These are phyloP conservation scores for Alternaria metachromatica DNA, from an alignment of 2,329 filamentous ascomycete genomes.

Conservation along the genomic window DNA sequence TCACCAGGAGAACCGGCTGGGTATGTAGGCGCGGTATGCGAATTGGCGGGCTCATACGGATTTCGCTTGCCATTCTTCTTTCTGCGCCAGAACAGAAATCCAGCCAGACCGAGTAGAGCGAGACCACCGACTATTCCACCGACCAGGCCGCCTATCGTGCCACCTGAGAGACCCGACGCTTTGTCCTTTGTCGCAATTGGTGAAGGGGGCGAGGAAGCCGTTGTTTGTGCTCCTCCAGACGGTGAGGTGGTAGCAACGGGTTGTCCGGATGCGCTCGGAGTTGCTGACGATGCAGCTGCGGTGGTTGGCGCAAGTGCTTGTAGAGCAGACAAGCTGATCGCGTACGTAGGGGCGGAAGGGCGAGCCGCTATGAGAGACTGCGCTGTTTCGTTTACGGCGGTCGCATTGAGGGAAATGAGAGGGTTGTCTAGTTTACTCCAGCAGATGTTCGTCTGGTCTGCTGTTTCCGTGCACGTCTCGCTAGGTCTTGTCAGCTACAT, in stretches of 20 bases:
- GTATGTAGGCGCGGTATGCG: not conserved
- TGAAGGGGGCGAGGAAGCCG: not conserved
- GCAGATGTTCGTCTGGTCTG: conserved; percentile 35
- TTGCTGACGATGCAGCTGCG: not conserved
- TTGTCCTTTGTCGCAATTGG: not conserved
- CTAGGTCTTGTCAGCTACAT: conserved; percentile 14
- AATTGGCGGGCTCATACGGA: not conserved
- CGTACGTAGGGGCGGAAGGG: conserved; percentile 17
- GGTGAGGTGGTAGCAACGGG: not conserved
- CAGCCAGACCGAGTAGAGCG: conserved; percentile 20
- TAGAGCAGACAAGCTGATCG: conserved; percentile 13
- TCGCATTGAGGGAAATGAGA: conserved; percentile 13
- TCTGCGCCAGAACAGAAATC: conserved; percentile 18
- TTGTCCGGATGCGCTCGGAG: not conserved
- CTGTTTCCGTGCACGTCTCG: conserved; percentile 7
- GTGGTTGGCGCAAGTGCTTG: conserved; percentile 4
- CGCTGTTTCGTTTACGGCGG: conserved; percentile 24
- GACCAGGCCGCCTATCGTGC: conserved; percentile 30
- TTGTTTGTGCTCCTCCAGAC: not conserved
- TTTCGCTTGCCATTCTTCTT: not conserved
- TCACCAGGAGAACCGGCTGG: not conserved
- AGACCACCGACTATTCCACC: conserved; percentile 27
- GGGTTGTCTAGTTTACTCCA: conserved; percentile 26
- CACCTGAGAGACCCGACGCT: conserved; percentile 9
- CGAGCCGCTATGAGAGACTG: conserved; percentile 23